These are phyloP conservation scores for Alternaria sp. DNA, from an alignment of 2,329 filamentous ascomycete genomes.

Conservation along the genomic window DNA sequence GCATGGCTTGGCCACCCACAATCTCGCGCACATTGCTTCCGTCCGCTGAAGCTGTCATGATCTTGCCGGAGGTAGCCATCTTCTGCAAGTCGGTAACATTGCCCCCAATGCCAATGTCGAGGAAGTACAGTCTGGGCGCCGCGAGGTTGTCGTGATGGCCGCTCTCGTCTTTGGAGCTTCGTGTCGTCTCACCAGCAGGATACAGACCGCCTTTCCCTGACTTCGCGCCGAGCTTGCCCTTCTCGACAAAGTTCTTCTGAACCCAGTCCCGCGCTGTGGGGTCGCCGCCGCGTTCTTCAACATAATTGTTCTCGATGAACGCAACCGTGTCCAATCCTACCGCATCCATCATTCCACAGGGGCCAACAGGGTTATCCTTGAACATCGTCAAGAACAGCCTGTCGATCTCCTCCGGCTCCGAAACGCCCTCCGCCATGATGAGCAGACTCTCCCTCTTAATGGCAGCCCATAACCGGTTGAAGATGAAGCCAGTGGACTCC, in stretches of 20 bases:
- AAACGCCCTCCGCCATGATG: constrained; percentile 59
- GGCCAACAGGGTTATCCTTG: constrained; percentile 27
- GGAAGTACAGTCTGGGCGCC: constrained; percentile 5
- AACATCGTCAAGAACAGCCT: constrained; percentile 54
- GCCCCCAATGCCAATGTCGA: constrained; percentile 14
- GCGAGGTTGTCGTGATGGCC: constrained; percentile 9
- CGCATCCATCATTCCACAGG: constrained; percentile 56
- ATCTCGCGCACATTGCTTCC: constrained; percentile 9
- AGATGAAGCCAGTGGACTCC: constrained; percentile 62
- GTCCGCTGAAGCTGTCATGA: constrained; percentile 12
- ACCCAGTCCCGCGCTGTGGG: constrained; percentile 54
- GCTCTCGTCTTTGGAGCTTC: constrained; percentile 29
- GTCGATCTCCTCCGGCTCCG: constrained; percentile 58
- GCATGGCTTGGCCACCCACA: constrained; percentile 20
- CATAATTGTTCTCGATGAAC: constrained; percentile 61
- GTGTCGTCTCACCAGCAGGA: constrained; percentile 43
- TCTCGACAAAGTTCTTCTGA: constrained; percentile 52
- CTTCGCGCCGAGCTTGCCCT: constrained; percentile 58
- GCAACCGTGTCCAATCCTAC: constrained; percentile 62
- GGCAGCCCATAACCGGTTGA: constrained; percentile 64
- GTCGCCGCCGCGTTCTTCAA: constrained; percentile 56
- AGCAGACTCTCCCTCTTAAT: constrained; percentile 60
- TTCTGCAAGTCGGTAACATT: constrained; percentile 4
- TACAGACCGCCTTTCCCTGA: constrained; percentile 22
- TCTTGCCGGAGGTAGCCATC: constrained; percentile 6